Conservation (phyloP, 2,329 filamentous ascomycete species). For the Rutstroemia sp. region DNA sequence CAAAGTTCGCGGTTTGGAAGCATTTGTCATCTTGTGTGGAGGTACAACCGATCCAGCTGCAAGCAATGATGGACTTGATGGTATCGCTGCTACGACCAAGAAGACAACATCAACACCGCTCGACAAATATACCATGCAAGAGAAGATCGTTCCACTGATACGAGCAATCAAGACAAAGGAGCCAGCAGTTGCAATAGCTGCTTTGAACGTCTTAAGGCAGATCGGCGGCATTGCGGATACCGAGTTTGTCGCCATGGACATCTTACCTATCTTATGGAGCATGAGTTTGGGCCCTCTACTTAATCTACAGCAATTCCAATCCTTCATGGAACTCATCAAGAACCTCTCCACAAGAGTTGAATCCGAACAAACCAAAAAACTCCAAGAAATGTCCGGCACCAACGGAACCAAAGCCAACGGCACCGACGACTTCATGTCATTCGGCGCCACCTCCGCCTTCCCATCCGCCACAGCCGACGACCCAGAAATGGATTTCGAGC, state of each 20-base stretch:
- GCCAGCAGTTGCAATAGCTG: constrained; percentile 93
- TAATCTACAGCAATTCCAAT: constrained; percentile 78
- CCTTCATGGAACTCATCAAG: constrained; percentile 86
- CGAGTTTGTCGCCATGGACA: constrained; percentile 87
- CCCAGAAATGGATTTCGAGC: constrained; percentile 79
- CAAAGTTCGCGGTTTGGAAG: constrained; percentile 86
- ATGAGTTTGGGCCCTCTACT: constrained; percentile 89
- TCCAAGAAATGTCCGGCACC: constrained; percentile 70
- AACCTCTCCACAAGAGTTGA: constrained; percentile 73
- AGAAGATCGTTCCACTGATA: constrained; percentile 87
- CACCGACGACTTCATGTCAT: constrained; percentile 62
- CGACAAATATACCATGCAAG: constrained; percentile 97
- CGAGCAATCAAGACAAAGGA: constrained; percentile 96
- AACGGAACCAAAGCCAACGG: constrained; percentile 41
- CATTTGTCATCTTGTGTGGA: constrained; percentile 83
- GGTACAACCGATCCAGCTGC: constrained; percentile 49
- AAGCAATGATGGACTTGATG: constrained; percentile 67
- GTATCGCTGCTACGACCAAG: constrained; percentile 47
- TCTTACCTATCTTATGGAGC: constrained; percentile 81
- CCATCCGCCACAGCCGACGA: constrained; percentile 50
- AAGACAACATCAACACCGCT: constrained; percentile 68
- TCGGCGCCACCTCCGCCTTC: constrained; percentile 54
- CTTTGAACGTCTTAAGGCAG: constrained; percentile 74
- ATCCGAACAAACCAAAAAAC: constrained; percentile 78
- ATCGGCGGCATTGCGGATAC: constrained; percentile 41